A percentile compares a stretch with the other conserved stretches of the same genome.
phyloP scores from a whole-genome alignment of 2,329 filamentous ascomycete species.

The Talaromyces funiculosus region DNA sequence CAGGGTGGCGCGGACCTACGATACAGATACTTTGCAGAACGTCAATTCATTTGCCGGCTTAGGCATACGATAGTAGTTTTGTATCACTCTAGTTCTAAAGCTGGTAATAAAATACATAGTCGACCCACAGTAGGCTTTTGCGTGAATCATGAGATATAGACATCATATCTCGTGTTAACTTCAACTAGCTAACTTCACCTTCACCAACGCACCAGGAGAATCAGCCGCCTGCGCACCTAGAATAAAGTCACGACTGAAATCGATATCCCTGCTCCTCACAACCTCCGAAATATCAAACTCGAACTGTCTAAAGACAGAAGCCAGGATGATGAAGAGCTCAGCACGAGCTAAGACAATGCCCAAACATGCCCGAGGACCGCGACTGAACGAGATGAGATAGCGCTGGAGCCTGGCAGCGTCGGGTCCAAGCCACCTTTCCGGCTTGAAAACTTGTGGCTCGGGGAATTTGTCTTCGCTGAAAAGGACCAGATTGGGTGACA shows the following conservation, averaged over 20 bases:
- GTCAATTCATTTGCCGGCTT: background rate
- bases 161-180: background rate
- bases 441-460: conserved; percentile 16
- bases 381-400: conserved; percentile 18
- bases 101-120: background rate
- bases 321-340: conserved; percentile 23
- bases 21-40: background rate
- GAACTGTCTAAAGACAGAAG: conserved; percentile 7
- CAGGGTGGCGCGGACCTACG: too few relatives aligned
- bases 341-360: conserved; percentile 31
- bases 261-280: conserved; percentile 1
- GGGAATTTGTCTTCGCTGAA: conserved; percentile 18
- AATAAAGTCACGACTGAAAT: background rate
- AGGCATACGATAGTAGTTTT: background rate
- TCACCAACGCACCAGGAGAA: background rate
- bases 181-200: background rate
- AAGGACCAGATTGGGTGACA: conserved; percentile 19
- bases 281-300: background rate
- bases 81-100: background rate
- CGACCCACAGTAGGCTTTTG: background rate
- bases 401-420: conserved; percentile 14
- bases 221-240: background rate
- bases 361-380: conserved; percentile 17
- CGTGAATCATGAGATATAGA: background rate
- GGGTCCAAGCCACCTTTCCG: conserved; percentile 19